Base-by-base conservation (phyloP, 1,139 yeast species). In the Saccharomyces hybrid region DNA sequence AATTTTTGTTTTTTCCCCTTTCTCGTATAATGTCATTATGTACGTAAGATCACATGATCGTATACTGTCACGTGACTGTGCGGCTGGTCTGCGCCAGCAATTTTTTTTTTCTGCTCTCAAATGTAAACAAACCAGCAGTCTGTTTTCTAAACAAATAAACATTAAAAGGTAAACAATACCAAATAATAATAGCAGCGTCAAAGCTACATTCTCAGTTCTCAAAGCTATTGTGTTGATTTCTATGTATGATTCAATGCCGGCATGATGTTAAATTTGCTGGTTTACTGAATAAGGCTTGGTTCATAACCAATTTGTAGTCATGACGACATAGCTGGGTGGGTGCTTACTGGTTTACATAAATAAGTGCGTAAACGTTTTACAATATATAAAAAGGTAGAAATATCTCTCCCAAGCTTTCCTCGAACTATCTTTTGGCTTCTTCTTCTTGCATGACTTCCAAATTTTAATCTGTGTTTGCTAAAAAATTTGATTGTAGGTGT, bases 71-170 rank as follows among this genome's bases (percentile, higher is more conserved):
- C 25, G 44, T 38, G 44, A 38, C 7, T 8, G 44, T 8, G 26
- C 5, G n/a, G 44, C 44, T 20, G 44, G 20, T 14, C 5, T 20
- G 26, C 13, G 44, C 44, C 44, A 38, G 44, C 44, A 38, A 16
- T 38, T 38, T 34, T 16, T 38, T 11, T 16, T 38, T 11, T 14
- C 25, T n/a, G 8, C 25, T 16, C 7, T 1, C 25, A 38, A 38
- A 38, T 38, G 44, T 38, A 38, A 38, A 38, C 44, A 38, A 38
- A 38, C 44, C 44, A 38, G 44, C 44, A 38, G 44, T 38, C 13
- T 8, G 44, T 20, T 20, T 16, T 38, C 44, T 8, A 38, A 38
- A 38, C 26, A 38, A 38, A 38, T 38, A 38, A 38, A 38, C 44
- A 38, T 16, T 38, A 7, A 38, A 38, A 38, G 5, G 44, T 38